Percentiles rank a stretch among this genome's conserved stretches.
These are phyloP conservation scores for Decorospora gaudefroyi DNA, from an alignment of 2,329 filamentous ascomycete genomes.

Conservation along the genomic window DNA sequence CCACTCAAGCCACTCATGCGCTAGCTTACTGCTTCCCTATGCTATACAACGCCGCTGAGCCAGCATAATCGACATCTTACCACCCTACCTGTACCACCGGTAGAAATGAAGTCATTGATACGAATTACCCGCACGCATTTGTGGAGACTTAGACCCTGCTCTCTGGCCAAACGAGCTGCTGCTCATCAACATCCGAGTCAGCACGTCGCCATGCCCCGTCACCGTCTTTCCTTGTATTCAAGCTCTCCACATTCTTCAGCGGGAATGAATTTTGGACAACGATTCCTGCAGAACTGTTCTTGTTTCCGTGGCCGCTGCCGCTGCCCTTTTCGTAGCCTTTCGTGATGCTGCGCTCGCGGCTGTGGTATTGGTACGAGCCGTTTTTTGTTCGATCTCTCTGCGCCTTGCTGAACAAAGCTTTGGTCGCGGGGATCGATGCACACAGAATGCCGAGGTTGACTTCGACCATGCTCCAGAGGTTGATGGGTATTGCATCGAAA, in stretches of 20 bases:
- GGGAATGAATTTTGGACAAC: constrained; percentile 3
- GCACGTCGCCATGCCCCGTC: constrained; percentile 6
- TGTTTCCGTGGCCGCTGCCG: neutral
- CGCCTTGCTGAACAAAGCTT: constrained; percentile 62
- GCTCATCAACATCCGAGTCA: constrained; percentile 10
- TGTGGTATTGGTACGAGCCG: constrained; percentile 29
- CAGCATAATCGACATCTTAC: too few species aligned
- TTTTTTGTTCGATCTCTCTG: constrained; percentile 22
- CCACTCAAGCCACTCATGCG: too few species aligned
- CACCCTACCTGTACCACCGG: too few species aligned
- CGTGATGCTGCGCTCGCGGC: constrained; percentile 24
- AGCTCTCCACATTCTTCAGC: constrained; percentile 3
- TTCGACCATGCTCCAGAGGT: constrained; percentile 92
- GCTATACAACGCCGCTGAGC: too few species aligned
- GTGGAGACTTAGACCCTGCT: constrained; percentile 3
- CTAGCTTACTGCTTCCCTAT: too few species aligned
- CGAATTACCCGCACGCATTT: too few species aligned
- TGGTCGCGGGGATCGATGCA: constrained; percentile 84
- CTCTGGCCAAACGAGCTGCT: neutral
- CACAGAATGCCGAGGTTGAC: constrained; percentile 88
- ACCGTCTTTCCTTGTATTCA: neutral
- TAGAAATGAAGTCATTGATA: too few species aligned
- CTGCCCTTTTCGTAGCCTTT: constrained; percentile 4
- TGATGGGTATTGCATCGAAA: constrained; percentile 77
- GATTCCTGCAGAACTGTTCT: neutral